These are phyloP conservation scores for Kernera saxatilis DNA, from an alignment of 345 rosid genomes.

Conservation along the genomic window DNA sequence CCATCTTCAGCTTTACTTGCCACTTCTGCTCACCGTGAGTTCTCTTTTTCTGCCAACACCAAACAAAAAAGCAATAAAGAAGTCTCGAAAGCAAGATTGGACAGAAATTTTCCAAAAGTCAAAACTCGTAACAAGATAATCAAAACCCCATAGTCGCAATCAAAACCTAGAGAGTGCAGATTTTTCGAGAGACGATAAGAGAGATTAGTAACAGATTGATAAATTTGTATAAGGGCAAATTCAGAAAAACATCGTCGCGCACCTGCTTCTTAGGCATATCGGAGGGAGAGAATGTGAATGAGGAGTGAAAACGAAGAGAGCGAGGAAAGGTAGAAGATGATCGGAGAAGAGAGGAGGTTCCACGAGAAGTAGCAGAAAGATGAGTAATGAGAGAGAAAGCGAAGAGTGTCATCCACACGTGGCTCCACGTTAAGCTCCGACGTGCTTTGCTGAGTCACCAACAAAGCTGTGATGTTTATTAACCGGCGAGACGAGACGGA, in stretches of 20 bases:
- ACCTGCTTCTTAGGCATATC: slow-evolving; percentile 44
- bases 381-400: slow-evolving; percentile 17
- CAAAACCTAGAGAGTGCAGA: not conserved
- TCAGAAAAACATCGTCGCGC: not conserved
- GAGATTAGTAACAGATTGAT: not conserved
- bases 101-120: not conserved
- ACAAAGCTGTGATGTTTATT: not conserved
- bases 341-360: slow-evolving; percentile 28
- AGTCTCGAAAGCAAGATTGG: not conserved
- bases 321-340: slow-evolving; percentile 30
- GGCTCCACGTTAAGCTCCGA: slow-evolving; percentile 10
- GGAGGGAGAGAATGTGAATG: not conserved
- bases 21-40: slow-evolving; percentile 26
- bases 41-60: slow-evolving; percentile 35
- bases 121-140: not conserved
- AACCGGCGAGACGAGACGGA: slow-evolving; percentile 12
- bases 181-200: not conserved
- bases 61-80: not conserved
- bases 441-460: slow-evolving; percentile 4
- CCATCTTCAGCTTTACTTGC: slow-evolving; percentile 29
- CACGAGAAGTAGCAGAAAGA: not conserved
- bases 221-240: not conserved
- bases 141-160: not conserved
- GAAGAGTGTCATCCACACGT: slow-evolving; percentile 31
- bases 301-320: slow-evolving; percentile 20